Evolutionary conservation across 768 basidiomycete genomes (phyloP), one percentile per base, ranked within the genome.

Genomic region (Collybia mongolica): DNA sequence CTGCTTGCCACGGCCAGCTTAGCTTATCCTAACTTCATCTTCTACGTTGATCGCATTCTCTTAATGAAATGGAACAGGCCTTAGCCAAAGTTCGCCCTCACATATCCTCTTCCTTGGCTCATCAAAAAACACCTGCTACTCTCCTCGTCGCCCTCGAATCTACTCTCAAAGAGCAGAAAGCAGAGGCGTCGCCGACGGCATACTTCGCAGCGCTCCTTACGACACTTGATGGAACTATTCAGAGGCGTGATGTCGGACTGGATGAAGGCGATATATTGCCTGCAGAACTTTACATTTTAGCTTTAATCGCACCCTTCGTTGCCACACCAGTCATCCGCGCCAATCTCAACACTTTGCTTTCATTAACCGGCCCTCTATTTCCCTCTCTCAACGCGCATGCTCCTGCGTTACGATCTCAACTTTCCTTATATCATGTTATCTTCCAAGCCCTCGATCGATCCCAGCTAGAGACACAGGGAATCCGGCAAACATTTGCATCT

Each of bases 171-270:
- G 88, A 91, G 59, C 85, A 87, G 59, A 73, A 72, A 53, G 75
- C 85, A 6, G 84, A 87, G 46, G 69, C 72, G 36, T 78, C 88
- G 6, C 78, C 95, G 6, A 93, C 93, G 1, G 96, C 97, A 24
- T 98, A 98, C 73, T 97, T 95, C 68, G 91, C 93, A n/a, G 87
- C 90, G 2, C 76, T 96, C 51, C 72, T 92, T 43, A 93, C 92
- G 11, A 88, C 90, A 6, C 77, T 96, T 24, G 88, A 92, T 60
- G 83, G 86, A 51, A 84, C 86, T 9, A 66, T 93, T 20, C 82
- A 84, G 69, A 85, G 77, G 62, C 76, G 73, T 59, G 77, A 75
- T 58, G 59, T 64, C 48, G 65, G 62, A 58, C 66, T 74, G 50
- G 69, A 68, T 58, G 89, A 93, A 46, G 86, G 86, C 14, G 88